Conservation (phyloP, 2,329 filamentous ascomycete species). For the Epichloe gansuensis region DNA sequence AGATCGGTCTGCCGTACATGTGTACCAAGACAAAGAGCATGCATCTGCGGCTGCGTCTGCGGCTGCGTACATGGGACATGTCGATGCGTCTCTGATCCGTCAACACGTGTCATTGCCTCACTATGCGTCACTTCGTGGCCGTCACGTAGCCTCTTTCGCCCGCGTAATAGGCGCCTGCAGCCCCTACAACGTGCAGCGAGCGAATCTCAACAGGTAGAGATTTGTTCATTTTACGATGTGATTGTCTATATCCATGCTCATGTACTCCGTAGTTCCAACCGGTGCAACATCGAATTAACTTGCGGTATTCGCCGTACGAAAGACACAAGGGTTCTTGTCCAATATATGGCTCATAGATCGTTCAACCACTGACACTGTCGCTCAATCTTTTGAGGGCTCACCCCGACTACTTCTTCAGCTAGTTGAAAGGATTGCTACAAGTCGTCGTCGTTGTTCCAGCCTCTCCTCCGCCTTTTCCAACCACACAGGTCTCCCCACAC, state of each 20-base stretch:
- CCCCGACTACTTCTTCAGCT: neutral
- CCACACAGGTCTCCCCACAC: neutral
- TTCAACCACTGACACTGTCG: neutral
- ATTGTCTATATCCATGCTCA: neutral
- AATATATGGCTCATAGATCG: neutral
- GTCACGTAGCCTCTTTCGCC: neutral
- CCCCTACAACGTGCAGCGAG: neutral
- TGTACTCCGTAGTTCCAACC: neutral
- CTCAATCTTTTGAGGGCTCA: neutral
- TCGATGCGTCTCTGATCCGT: neutral
- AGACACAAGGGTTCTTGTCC: neutral
- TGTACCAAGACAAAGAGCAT: neutral
- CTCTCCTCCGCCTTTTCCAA: neutral
- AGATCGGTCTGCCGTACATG: neutral
- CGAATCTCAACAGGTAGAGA: neutral
- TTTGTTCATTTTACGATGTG: neutral
- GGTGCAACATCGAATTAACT: neutral
- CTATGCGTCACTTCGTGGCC: neutral
- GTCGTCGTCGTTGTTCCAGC: neutral
- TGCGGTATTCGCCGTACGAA: neutral
- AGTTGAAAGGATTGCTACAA: neutral
- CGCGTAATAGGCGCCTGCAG: neutral
- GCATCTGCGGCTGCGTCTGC: neutral
- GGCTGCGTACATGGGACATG: neutral
- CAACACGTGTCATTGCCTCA: slow-evolving; percentile 6